Evolutionary conservation across 75 land plant genomes (phyloP), one percentile per base, ranked within the genome.

Genomic region (Cupressus sempervirens): DNA sequence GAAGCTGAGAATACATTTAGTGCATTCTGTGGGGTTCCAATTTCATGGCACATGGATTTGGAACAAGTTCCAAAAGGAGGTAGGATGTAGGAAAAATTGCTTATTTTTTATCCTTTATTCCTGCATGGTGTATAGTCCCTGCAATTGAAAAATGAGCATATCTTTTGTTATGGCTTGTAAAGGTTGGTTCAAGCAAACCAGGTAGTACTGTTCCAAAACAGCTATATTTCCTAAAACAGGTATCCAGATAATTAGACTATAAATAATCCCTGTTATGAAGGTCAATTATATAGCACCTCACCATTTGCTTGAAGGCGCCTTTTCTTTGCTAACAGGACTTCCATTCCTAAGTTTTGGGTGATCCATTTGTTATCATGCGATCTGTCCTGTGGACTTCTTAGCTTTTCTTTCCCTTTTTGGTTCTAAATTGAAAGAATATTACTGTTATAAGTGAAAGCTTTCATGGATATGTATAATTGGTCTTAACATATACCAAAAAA

Each of bases 51-150:
- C 91, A 82, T 93, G 83, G 83, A 89, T 56, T 74, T 97, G 83
- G 97, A 93, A 48, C 90, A 94, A 82, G 96, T 97, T 86, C 99
- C 99, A 67, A 83, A 86, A 58, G 99, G 99, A 92, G 88, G 99
- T 97, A 92, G 73, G 91, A 36, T 18, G 18, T 83, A 30, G 36
- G 50, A 84, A 15, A 26, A 53, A 45, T 46, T 79, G 46, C 32
- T 26, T 12, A 30, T 43, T 45, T 43, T 29, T 79, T 45, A 12
- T 12, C 5, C 41, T 45, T 79, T 23, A n/a, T 43, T 12, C 30
- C 14, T 72, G 14, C 15, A 13, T 32, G 74, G 74, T 72, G 10
- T 10, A 30, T 3, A 32, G 74, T 32, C 30, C 32, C 74, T 30
- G 74, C 32, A n/a, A 26, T 79, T 45, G 0, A n/a, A 41, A 45